phyloP scores from a whole-genome alignment of 352 stramenopile genomes.

The Phytopythium mirpurense region DNA sequence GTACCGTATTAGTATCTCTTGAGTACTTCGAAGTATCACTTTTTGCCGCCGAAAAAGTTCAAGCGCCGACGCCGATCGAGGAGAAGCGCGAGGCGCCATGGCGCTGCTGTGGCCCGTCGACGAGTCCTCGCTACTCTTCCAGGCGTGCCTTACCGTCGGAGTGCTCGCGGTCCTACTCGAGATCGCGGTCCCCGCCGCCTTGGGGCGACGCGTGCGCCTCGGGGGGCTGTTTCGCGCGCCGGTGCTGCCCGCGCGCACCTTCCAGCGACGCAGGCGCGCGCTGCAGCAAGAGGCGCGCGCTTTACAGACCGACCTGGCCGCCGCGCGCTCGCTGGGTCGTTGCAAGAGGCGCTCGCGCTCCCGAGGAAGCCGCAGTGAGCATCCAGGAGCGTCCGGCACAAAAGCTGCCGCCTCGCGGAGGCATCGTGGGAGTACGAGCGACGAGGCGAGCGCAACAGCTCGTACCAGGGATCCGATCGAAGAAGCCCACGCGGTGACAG shows the following conservation, averaged over 20 bases:
- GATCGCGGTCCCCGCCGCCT: neutral
- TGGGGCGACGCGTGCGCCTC: neutral
- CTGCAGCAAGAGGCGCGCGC: neutral
- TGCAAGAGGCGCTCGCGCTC: neutral
- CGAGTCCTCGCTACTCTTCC: slow-evolving; percentile 1
- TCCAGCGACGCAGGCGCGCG: slow-evolving; percentile 3
- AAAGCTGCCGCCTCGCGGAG: neutral
- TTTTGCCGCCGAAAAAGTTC: neutral
- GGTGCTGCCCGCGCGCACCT: slow-evolving; percentile 1
- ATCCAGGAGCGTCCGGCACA: neutral
- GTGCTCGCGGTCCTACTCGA: neutral
- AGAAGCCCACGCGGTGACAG: neutral
- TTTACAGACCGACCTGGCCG: neutral
- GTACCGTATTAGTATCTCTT: too few species aligned
- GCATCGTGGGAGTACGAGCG: neutral
- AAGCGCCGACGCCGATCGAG: too few species aligned
- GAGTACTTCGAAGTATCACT: too few species aligned
- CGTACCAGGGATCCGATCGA: neutral
- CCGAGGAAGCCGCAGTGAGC: too few species aligned
- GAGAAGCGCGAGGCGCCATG: neutral
- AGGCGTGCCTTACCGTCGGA: neutral
- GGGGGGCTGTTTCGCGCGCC: neutral
- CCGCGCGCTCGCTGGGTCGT: neutral
- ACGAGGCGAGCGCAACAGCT: neutral
- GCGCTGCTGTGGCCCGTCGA: neutral